A percentile compares a stretch with the other conserved stretches of the same genome.
phyloP scores from a whole-genome alignment of 108 stramenopile genomes.

The Cafeteria roenbergensis region DNA sequence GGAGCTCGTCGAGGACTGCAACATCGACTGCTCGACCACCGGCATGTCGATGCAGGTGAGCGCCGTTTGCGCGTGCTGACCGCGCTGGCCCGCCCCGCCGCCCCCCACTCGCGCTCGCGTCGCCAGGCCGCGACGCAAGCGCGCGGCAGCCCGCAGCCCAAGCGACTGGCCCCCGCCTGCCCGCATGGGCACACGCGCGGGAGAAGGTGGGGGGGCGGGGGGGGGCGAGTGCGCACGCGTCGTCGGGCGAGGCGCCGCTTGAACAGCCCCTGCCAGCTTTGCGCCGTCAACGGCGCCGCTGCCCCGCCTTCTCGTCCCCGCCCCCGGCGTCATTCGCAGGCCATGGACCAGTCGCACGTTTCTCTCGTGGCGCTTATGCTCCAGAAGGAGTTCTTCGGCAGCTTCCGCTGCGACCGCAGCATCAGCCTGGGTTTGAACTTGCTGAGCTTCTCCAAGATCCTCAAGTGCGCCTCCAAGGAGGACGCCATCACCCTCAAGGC shows the following conservation, averaged over 20 bases:
- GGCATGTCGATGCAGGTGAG: conserved; percentile 35
- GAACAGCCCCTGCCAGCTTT: conserved; percentile 4
- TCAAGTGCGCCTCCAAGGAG: conserved; percentile 90
- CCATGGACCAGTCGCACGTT: conserved; percentile 97
- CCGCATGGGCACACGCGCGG: too few relatives aligned
- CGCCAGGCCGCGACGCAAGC: too few relatives aligned
- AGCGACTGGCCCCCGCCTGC: too few relatives aligned
- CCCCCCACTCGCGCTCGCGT: too few relatives aligned
- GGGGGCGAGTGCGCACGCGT: too few relatives aligned
- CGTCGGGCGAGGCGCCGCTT: conserved; percentile 37
- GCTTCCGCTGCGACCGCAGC: conserved; percentile 83
- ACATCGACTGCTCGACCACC: conserved; percentile 30
- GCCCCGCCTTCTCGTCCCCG: conserved; percentile 53
- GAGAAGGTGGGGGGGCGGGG: too few relatives aligned
- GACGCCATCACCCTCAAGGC: conserved; percentile 90
- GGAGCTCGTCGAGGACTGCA: conserved; percentile 89
- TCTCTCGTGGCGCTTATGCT: conserved; percentile 73
- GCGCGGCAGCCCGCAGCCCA: too few relatives aligned
- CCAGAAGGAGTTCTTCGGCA: conserved; percentile 66
- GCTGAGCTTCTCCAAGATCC: conserved; percentile 84
- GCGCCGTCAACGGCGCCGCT: conserved; percentile 16
- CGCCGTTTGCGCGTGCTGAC: too few relatives aligned
- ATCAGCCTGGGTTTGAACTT: conserved; percentile 82
- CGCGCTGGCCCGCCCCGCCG: too few relatives aligned
- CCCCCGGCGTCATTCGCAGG: conserved; percentile 84